These are phyloP conservation scores for Pichia rugopelliculosa DNA, from an alignment of 805 yeast species.

Conservation along the genomic window DNA sequence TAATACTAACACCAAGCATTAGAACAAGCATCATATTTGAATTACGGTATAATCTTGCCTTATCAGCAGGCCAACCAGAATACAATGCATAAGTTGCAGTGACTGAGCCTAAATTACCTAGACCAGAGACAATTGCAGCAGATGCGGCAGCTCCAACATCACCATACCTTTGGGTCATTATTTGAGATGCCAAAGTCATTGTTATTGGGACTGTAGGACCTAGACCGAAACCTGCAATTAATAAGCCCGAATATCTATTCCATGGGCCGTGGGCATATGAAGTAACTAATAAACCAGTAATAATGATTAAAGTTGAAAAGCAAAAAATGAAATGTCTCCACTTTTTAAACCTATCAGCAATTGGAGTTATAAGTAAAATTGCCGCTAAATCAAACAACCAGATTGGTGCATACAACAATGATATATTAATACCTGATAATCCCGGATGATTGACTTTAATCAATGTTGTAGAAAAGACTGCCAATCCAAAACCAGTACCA, in stretches of 20 bases:
- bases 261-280: conserved; percentile 70
- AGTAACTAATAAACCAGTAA: conserved; percentile 65
- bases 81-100: conserved; percentile 81
- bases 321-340: conserved; percentile 58
- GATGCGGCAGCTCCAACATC: conserved; percentile 82
- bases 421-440: conserved; percentile 58
- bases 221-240: conserved; percentile 78
- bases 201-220: conserved; percentile 89
- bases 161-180: conserved; percentile 63
- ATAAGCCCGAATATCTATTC: conserved; percentile 72
- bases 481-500: conserved; percentile 83
- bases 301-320: conserved; percentile 56
- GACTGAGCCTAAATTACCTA: conserved; percentile 83
- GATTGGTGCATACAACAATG: conserved; percentile 78
- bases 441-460: conserved; percentile 56
- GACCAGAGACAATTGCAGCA: conserved; percentile 76
- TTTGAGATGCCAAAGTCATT: conserved; percentile 79
- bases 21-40: conserved; percentile 81
- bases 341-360: conserved; percentile 62
- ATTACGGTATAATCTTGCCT: conserved; percentile 48
- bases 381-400: conserved; percentile 82
- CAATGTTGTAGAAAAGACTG: conserved; percentile 77
- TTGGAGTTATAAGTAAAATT: conserved; percentile 66
- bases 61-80: conserved; percentile 82
- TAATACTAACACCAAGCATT: conserved; percentile 66